A percentile compares a stretch with the other conserved stretches of the same genome.
phyloP scores from a whole-genome alignment of 1,284 basidiomycete species.

The Boletellus deceptivus region DNA sequence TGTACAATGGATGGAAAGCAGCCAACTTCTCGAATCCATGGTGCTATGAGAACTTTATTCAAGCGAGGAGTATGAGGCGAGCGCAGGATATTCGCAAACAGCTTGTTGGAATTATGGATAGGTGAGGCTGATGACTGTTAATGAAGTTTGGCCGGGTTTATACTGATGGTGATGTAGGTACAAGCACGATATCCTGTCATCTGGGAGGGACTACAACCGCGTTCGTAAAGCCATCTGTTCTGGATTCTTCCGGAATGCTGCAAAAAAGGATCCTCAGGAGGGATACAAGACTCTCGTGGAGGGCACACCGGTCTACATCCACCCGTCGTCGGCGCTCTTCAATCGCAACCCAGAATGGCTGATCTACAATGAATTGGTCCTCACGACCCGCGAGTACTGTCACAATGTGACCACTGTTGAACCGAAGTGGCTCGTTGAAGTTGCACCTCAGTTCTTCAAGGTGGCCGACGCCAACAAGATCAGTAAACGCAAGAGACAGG shows the following conservation, averaged over 20 bases:
- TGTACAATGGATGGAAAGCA: slow-evolving; percentile 98
- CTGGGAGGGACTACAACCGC: slow-evolving; percentile 89
- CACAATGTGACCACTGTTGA: slow-evolving; percentile 96
- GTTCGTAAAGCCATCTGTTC: slow-evolving; percentile 96
- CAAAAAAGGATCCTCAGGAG: slow-evolving; percentile 93
- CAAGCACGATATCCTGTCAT: slow-evolving; percentile 92
- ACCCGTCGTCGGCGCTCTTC: slow-evolving; percentile 96
- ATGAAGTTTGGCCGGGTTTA: neutral
- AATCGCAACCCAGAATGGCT: slow-evolving; percentile 80
- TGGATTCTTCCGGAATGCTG: slow-evolving; percentile 94
- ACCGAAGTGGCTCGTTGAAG: slow-evolving; percentile 98
- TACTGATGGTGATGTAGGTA: slow-evolving; percentile 52
- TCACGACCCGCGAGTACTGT: slow-evolving; percentile 86
- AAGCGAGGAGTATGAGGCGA: slow-evolving; percentile 94
- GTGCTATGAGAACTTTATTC: slow-evolving; percentile 98
- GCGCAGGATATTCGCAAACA: slow-evolving; percentile 98
- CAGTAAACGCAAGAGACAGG: slow-evolving; percentile 94
- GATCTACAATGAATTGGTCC: slow-evolving; percentile 60
- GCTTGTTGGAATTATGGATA: slow-evolving; percentile 97
- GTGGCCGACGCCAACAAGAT: slow-evolving; percentile 95
- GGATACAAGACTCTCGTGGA: slow-evolving; percentile 99
- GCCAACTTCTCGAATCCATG: slow-evolving; percentile 95
- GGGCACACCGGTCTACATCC: slow-evolving; percentile 96
- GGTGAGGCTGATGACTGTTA: slow-evolving; percentile 46
- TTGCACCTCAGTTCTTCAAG: slow-evolving; percentile 97